Percentiles rank a stretch among this genome's conserved stretches.
These are phyloP conservation scores for Tolypocladium guangdongense DNA, from an alignment of 2,329 filamentous ascomycete species.

Conservation along the genomic window DNA sequence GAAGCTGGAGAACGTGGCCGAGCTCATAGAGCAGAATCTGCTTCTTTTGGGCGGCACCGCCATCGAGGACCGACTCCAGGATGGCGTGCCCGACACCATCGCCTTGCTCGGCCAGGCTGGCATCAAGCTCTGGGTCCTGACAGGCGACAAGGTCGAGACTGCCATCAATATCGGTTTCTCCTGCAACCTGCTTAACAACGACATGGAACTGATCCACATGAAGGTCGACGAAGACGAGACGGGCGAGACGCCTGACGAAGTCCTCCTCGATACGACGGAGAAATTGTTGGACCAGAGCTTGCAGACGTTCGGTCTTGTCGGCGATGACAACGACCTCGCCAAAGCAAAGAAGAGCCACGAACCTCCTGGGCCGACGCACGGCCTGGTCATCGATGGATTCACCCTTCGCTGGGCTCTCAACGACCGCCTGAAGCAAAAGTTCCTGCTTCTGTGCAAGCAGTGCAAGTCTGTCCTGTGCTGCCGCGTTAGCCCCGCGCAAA, in stretches of 20 bases:
- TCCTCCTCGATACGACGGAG: conserved; percentile 48
- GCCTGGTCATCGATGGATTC: conserved; percentile 89
- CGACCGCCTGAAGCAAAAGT: conserved; percentile 77
- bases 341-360: conserved; percentile 74
- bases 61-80: conserved; percentile 93
- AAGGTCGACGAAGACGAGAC: conserved; percentile 68
- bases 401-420: conserved; percentile 80
- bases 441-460: conserved; percentile 89
- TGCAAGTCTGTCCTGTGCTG: conserved; percentile 96
- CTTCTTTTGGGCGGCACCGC: conserved; percentile 85
- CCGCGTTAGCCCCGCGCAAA: conserved; percentile 91
- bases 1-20: conserved; percentile 81
- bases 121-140: conserved; percentile 97
- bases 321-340: conserved; percentile 74
- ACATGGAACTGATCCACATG: conserved; percentile 91
- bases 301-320: conserved; percentile 63
- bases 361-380: conserved; percentile 77
- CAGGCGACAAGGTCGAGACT: conserved; percentile 96
- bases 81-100: conserved; percentile 94
- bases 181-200: conserved; percentile 92
- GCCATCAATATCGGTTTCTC: conserved; percentile 99
- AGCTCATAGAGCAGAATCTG: conserved; percentile 82
- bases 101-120: conserved; percentile 81
- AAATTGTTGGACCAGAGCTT: conserved; percentile 66
- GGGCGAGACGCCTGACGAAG: conserved; percentile 33